Evolutionary conservation across 2,329 filamentous ascomycete species (phyloP).

Genomic region (Monilinia fructigena): DNA sequence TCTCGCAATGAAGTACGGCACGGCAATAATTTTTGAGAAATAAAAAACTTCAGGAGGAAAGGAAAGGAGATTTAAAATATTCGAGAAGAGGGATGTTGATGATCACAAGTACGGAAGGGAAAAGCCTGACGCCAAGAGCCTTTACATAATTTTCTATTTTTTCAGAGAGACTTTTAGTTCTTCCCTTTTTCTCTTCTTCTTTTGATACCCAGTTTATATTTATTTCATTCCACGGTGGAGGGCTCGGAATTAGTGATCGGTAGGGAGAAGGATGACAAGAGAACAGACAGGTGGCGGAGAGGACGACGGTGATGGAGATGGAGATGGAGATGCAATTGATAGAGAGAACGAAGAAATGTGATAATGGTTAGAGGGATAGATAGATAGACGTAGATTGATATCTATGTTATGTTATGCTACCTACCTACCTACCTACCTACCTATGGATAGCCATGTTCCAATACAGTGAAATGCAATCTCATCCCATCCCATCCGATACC

Average conservation of each 20-base stretch:
- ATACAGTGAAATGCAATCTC: too few relatives aligned
- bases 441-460: too few relatives aligned
- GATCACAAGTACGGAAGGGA: not conserved
- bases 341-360: not conserved
- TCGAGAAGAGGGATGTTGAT: not conserved
- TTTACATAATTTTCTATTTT: not conserved
- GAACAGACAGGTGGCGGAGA: not conserved
- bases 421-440: too few relatives aligned
- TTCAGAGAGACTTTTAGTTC: not conserved
- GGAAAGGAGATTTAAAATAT: not conserved
- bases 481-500: too few relatives aligned
- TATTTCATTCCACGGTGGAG: not conserved
- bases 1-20: too few relatives aligned
- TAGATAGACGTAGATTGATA: too few relatives aligned
- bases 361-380: not conserved
- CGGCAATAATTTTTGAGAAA: too few relatives aligned
- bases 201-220: not conserved
- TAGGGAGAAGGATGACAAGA: not conserved
- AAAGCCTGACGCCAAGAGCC: not conserved
- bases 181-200: not conserved
- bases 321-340: too few relatives aligned
- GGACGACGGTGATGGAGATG: not conserved
- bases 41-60: too few relatives aligned
- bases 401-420: too few relatives aligned
- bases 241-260: not conserved